phyloP scores from a whole-genome alignment of 768 basidiomycete genomes.

The Coprinellus micaceus region DNA sequence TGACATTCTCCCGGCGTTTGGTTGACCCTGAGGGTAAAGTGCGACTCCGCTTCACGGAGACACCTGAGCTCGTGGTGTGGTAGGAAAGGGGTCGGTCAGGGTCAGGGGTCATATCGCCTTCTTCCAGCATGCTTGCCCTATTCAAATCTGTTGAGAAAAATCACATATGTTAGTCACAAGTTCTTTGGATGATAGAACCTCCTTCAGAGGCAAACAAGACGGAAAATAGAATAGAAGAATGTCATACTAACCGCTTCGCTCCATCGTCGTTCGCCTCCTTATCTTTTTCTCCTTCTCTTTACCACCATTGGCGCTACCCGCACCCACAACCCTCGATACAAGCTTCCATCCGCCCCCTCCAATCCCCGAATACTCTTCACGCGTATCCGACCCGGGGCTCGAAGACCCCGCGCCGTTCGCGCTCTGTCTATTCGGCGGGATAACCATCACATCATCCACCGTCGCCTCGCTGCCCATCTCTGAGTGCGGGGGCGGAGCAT shows the following conservation, averaged over 20 bases:
- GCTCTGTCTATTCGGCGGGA: constrained; percentile 37
- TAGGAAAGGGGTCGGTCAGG: not conserved
- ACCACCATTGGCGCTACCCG: constrained; percentile 20
- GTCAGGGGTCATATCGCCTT: not conserved
- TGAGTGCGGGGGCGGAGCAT: constrained; percentile 14
- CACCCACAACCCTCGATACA: constrained; percentile 25
- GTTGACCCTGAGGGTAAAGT: not conserved
- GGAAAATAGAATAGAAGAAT: constrained; percentile 6
- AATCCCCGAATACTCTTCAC: constrained; percentile 31
- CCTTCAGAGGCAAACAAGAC: not conserved
- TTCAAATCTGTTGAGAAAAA: constrained; percentile 21
- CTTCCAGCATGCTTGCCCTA: not conserved
- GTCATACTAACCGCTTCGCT: constrained; percentile 34
- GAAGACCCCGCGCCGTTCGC: not conserved
- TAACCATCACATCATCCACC: constrained; percentile 42
- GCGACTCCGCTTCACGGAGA: constrained; percentile 2
- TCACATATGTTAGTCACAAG: not conserved
- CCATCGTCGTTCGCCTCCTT: constrained; percentile 57
- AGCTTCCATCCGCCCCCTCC: constrained; percentile 52
- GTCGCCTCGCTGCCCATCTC: constrained; percentile 26
- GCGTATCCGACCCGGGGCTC: constrained; percentile 40
- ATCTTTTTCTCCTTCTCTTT: constrained; percentile 38
- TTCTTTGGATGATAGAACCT: not conserved
- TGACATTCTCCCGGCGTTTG: not conserved
- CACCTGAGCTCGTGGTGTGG: not conserved